Conservation (phyloP, 345 rosid genomes). For the Eucalyptus guilfoylei region DNA sequence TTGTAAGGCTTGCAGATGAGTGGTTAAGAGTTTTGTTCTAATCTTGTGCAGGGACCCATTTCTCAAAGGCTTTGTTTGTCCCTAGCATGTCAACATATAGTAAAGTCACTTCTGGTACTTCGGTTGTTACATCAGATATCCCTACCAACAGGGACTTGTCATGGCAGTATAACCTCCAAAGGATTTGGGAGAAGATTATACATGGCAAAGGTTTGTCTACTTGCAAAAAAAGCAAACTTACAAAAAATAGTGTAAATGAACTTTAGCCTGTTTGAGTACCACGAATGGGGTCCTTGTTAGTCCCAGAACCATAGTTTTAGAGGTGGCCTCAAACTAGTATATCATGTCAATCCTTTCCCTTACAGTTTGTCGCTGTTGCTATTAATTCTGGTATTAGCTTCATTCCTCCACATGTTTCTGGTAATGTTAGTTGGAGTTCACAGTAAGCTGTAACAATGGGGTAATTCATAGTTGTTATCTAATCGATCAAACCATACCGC, state of each 20-base stretch:
- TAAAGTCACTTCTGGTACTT: constrained; percentile 59
- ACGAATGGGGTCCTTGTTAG: neutral
- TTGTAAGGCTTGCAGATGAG: neutral
- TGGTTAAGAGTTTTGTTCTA: neutral
- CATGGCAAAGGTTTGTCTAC: constrained; percentile 43
- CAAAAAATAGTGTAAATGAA: neutral
- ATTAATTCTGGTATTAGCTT: neutral
- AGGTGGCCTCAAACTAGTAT: neutral
- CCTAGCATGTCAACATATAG: constrained; percentile 70
- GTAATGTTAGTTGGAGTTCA: neutral
- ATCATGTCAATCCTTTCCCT: neutral
- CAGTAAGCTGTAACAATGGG: neutral
- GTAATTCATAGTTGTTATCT: neutral
- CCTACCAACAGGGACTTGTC: constrained; percentile 35
- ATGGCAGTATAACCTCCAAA: constrained; percentile 74
- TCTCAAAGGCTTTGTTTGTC: constrained; percentile 72
- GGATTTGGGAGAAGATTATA: constrained; percentile 57
- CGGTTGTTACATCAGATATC: constrained; percentile 28
- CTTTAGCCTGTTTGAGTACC: neutral
- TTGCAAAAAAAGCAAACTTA: neutral
- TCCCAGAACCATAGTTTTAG: neutral
- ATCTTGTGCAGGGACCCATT: constrained; percentile 45
- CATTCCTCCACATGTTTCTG: neutral
- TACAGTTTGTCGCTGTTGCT: neutral
- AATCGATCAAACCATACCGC: neutral